Percentiles rank a stretch among this genome's conserved stretches.
Evolutionary conservation across 106 monocot genomes (phyloP).

Genomic region (Triglochin maritima): DNA sequence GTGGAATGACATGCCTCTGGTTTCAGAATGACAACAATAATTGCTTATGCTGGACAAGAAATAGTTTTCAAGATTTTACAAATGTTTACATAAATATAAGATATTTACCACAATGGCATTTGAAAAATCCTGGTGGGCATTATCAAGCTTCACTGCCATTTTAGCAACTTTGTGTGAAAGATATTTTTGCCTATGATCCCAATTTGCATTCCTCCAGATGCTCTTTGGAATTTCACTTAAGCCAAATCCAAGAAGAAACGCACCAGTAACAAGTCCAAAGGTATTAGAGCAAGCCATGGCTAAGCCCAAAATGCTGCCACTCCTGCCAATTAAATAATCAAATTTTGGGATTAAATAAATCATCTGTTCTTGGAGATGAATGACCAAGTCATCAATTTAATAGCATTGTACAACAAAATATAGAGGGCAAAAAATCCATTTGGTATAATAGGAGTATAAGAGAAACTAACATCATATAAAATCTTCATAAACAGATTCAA

Average conservation of each 20-base stretch:
- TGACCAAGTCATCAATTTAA: neutral
- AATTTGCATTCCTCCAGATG: conserved; percentile 96
- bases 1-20: too few relatives aligned
- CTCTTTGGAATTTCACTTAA: conserved; percentile 95
- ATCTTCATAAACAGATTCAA: too few relatives aligned
- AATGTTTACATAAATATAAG: too few relatives aligned
- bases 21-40: too few relatives aligned
- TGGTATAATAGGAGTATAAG: neutral
- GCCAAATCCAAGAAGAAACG: conserved; percentile 99
- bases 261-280: conserved; percentile 99
- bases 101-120: conserved; percentile 94
- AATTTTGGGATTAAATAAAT: too few relatives aligned
- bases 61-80: too few relatives aligned
- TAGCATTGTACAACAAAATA: neutral
- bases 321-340: conserved; percentile 30
- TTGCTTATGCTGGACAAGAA: too few relatives aligned
- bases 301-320: conserved; percentile 46
- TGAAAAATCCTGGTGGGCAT: conserved; percentile 95
- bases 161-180: conserved; percentile 94
- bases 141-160: conserved; percentile 93
- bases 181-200: conserved; percentile 82
- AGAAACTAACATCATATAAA: neutral
- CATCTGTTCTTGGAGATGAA: neutral
- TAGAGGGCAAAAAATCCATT: too few relatives aligned
- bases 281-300: conserved; percentile 99